A percentile compares a stretch with the other conserved stretches of the same genome.
Evolutionary conservation across 2,329 filamentous ascomycete species (phyloP).

Genomic region (Fusarium solani-melongenae): DNA sequence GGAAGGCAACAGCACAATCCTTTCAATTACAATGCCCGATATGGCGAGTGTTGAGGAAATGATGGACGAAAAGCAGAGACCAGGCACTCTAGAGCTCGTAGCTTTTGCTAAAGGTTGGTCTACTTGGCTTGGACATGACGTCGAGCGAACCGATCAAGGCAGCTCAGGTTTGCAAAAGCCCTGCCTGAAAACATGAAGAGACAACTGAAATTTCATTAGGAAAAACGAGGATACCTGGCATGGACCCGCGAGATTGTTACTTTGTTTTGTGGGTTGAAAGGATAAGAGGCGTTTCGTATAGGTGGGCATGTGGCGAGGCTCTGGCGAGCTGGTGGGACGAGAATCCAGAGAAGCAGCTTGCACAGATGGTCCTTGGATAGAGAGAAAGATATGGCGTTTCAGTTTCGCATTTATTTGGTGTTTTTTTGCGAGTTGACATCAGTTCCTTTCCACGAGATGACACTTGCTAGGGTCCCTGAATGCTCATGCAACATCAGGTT

Average conservation of each 20-base stretch:
- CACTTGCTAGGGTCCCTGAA: background rate
- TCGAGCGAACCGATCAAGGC: background rate
- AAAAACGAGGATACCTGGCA: background rate
- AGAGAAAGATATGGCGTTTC: background rate
- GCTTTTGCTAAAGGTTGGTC: conserved; percentile 21
- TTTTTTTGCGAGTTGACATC: background rate
- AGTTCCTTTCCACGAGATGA: background rate
- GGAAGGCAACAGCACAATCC: background rate
- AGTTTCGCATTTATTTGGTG: background rate
- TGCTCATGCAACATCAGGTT: too few relatives aligned
- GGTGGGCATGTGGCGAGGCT: background rate
- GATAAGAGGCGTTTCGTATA: background rate
- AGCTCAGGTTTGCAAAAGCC: background rate
- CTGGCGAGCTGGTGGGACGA: background rate
- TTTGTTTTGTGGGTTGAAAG: background rate
- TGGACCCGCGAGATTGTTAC: background rate
- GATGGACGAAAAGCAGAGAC: background rate
- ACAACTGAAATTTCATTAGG: background rate
- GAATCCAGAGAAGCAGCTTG: background rate
- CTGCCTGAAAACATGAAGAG: background rate
- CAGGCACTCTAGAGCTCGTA: background rate
- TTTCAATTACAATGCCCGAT: conserved; percentile 5
- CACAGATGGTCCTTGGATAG: background rate
- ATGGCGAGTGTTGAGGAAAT: background rate
- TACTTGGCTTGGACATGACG: conserved; percentile 15